Percentiles rank a stretch among this genome's conserved stretches.
Conservation (phyloP, 331 rosid genomes). For the Telfairia occidentalis region DNA sequence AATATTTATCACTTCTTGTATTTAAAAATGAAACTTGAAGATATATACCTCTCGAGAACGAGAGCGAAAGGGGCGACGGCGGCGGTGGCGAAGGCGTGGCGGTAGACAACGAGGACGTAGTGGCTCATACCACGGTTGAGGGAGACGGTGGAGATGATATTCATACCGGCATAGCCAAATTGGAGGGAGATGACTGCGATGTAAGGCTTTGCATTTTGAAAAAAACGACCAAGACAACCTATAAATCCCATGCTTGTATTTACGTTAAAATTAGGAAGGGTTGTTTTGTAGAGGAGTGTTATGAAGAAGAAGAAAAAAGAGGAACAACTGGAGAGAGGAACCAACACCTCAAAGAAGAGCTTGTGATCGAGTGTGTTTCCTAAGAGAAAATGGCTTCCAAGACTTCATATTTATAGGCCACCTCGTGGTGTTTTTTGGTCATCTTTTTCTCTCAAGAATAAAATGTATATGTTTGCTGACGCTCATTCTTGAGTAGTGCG, state of each 20-base stretch:
- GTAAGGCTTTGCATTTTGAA: constrained; percentile 41
- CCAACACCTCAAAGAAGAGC: background rate
- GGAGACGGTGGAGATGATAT: constrained; percentile 70
- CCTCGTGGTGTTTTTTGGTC: background rate
- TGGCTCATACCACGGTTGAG: constrained; percentile 84
- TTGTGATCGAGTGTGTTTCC: background rate
- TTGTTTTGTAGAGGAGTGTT: background rate
- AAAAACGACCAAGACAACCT: background rate
- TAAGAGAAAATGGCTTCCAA: background rate
- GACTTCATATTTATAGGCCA: background rate
- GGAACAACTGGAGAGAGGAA: background rate
- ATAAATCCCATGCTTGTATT: background rate
- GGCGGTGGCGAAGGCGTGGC: constrained; percentile 63
- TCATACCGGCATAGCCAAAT: constrained; percentile 89
- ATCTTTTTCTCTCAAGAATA: background rate
- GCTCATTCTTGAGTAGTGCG: background rate
- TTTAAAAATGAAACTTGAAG: background rate
- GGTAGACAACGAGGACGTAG: constrained; percentile 69
- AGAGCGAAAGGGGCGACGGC: constrained; percentile 69
- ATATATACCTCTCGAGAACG: constrained; percentile 33
- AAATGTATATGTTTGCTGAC: background rate
- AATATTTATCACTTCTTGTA: too few species aligned
- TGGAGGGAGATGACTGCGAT: constrained; percentile 77
- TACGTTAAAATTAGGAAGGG: background rate
- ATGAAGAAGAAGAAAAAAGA: background rate